These are phyloP conservation scores for Citrus unshiu DNA, from an alignment of 345 rosid genomes.

Conservation along the genomic window DNA sequence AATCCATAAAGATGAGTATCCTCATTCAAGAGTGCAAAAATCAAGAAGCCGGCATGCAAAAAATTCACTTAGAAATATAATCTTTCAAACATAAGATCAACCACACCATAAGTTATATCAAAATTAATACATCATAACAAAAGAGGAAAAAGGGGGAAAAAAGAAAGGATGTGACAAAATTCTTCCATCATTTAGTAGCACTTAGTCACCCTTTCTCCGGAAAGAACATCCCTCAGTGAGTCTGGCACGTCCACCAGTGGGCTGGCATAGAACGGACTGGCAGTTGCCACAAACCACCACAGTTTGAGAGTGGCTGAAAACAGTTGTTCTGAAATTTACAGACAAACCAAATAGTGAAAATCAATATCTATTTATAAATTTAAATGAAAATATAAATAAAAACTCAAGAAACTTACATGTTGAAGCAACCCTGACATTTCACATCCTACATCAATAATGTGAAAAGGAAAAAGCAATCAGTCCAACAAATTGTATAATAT, in stretches of 20 bases:
- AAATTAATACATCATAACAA: not conserved
- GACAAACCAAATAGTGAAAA: not conserved
- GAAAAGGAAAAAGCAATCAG: not conserved
- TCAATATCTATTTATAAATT: not conserved
- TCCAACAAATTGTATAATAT: not conserved
- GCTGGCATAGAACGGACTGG: conserved; percentile 72
- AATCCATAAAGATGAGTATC: too few species aligned
- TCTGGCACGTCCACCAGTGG: conserved; percentile 64
- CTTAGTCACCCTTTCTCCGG: conserved; percentile 56
- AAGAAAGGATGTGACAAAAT: not conserved
- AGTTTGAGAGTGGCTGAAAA: conserved; percentile 76
- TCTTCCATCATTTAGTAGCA: not conserved
- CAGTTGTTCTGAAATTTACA: conserved; percentile 46
- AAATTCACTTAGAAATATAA: not conserved
- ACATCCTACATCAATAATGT: conserved; percentile 47
- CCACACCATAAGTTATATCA: not conserved
- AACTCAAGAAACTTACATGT: conserved; percentile 42
- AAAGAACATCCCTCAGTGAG: conserved; percentile 75
- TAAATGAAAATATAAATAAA: not conserved
- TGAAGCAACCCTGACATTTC: conserved; percentile 76
- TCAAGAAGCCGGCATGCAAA: not conserved
- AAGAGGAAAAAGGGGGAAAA: not conserved
- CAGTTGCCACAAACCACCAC: conserved; percentile 73
- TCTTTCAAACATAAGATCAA: not conserved
- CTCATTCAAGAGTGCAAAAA: too few species aligned